Evolutionary conservation across 495 filamentous ascomycete species (phyloP).

Genomic region (Penicillium manginii): DNA sequence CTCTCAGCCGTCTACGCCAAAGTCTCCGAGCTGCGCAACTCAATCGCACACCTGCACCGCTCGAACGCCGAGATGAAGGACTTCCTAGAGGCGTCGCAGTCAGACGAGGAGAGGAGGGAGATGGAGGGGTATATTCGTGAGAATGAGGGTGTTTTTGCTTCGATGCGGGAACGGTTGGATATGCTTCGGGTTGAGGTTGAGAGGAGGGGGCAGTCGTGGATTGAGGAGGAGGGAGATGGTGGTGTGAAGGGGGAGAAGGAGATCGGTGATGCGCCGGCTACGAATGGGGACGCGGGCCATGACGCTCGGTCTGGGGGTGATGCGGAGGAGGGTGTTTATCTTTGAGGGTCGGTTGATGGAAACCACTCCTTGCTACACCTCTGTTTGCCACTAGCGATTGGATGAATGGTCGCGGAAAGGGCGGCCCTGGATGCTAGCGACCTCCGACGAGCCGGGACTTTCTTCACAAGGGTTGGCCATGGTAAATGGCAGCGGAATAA

Average conservation of each 20-base stretch:
- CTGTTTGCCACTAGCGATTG: no score
- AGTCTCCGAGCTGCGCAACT: conserved; percentile 80
- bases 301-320: conserved; percentile 46
- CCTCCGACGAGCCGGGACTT: no score
- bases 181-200: conserved; percentile 77
- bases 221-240: conserved; percentile 48
- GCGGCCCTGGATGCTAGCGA: no score
- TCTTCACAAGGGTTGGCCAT: no score
- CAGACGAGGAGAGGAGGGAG: conserved; percentile 67
- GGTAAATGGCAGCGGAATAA: no score
- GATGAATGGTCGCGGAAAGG: no score
- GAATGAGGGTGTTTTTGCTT: conserved; percentile 72
- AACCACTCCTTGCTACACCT: neutral
- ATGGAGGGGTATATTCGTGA: conserved; percentile 55
- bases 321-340: conserved; percentile 65
- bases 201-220: conserved; percentile 70
- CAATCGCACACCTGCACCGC: conserved; percentile 76
- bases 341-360: conserved; percentile 44
- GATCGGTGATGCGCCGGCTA: conserved; percentile 19
- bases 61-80: conserved; percentile 74
- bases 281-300: conserved; percentile 30
- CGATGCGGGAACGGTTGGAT: conserved; percentile 73
- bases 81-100: conserved; percentile 48
- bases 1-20: conserved; percentile 76
- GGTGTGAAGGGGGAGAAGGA: conserved; percentile 20